Base-by-base conservation (phyloP, 1,284 basidiomycete genomes). In the Singerocomus rubriflavus region DNA sequence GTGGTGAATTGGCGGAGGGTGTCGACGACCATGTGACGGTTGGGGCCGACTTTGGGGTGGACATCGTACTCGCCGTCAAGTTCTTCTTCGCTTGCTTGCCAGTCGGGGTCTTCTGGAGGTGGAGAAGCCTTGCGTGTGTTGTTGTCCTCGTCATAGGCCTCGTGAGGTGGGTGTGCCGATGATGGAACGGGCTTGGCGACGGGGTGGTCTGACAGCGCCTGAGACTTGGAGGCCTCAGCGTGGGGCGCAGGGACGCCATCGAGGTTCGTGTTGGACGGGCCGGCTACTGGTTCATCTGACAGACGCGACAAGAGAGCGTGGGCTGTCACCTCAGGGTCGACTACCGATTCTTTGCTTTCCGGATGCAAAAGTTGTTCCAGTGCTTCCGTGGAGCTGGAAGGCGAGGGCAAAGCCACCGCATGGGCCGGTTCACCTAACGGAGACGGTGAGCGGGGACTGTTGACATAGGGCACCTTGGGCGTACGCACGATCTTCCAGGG, bases 1-100 rank as follows among this genome's bases (percentile, higher is more conserved):
- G 32, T 48, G 13, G 66, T 65, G 47, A 62, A 56, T 45, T 54
- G 48, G 16, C 64, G 63, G 21, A 69, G 63, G 43, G 54, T 34
- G 14, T 69, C 67, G 45, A 68, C 47, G 32, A 63, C 54, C 59
- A 60, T 64, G 44, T 65, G 43, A 38, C 52, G 60, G 34, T 10
- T 58, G 3, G 64, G 65, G 0, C 48, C 59, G 9, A 46, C 49
- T 39, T 54, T 50, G 37, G 41, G 39, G 25, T 65, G 52, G n/a
- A 45, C 38, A 4, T 27, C 42, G 13, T 16, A 30, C 16, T 12
- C 16, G 2, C 40, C 11, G 33, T 48, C 41, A 10, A 10, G 5
- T 3, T 52, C 43, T 3, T 52, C 43, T 12, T 57, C 54, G 12
- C 53, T 36, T 29, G 6, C 43, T 36, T 17, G 35, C 49, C 29